phyloP scores from a whole-genome alignment of 1,139 yeast genomes.

The Blastobotrys capitulatus region DNA sequence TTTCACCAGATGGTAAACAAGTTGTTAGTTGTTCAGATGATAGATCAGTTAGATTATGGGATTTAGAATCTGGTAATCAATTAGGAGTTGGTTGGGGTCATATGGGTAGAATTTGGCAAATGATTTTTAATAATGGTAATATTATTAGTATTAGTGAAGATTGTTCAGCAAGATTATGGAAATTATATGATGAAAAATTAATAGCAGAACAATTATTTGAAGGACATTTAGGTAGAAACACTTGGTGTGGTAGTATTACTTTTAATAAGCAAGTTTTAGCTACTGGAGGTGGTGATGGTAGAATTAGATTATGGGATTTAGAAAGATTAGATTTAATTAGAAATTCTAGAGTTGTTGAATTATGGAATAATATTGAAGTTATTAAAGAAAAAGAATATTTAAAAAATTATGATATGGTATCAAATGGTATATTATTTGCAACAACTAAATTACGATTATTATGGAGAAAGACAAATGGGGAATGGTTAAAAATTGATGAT shows the following conservation, averaged over 20 bases:
- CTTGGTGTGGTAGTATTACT: slow-evolving; percentile 75
- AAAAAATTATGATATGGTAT: slow-evolving; percentile 53
- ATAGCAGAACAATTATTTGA: slow-evolving; percentile 45
- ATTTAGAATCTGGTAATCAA: slow-evolving; percentile 46
- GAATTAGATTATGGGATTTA: slow-evolving; percentile 58
- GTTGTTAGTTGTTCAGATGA: slow-evolving; percentile 89
- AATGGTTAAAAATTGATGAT: slow-evolving; percentile 37
- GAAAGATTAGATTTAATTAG: slow-evolving; percentile 25
- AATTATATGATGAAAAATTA: slow-evolving; percentile 28
- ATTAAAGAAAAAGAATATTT: slow-evolving; percentile 50
- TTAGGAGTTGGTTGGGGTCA: slow-evolving; percentile 94
- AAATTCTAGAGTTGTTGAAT: slow-evolving; percentile 28
- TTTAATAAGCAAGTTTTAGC: slow-evolving; percentile 46
- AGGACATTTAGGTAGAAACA: slow-evolving; percentile 78
- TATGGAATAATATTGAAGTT: slow-evolving; percentile 15
- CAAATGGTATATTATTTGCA: slow-evolving; percentile 41
- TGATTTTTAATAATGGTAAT: slow-evolving; percentile 45
- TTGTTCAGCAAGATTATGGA: slow-evolving; percentile 82
- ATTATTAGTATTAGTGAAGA: slow-evolving; percentile 81
- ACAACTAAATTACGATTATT: slow-evolving; percentile 58
- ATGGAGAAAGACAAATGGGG: slow-evolving; percentile 24
- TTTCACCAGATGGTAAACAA: slow-evolving; percentile 50
- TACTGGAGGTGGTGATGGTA: slow-evolving; percentile 85
- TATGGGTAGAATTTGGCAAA: slow-evolving; percentile 86
- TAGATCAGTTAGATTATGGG: slow-evolving; percentile 77